phyloP scores from a whole-genome alignment of 345 rosid genomes.

The Odontarrhena argentea region DNA sequence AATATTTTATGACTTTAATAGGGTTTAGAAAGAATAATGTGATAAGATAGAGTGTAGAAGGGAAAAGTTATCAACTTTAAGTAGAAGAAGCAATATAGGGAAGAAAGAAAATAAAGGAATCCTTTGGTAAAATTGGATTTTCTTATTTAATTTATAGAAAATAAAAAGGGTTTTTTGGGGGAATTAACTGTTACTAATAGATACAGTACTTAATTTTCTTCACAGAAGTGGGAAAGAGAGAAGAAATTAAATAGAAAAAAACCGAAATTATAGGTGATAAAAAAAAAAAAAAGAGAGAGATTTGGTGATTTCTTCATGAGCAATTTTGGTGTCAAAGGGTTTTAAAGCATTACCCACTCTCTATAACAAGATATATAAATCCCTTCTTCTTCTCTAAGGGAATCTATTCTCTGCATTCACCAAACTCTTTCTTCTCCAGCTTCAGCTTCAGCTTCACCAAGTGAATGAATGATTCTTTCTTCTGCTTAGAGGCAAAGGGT shows the following conservation, averaged over 20 bases:
- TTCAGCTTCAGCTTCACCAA: conserved; percentile 35
- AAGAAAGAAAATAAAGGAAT: not conserved
- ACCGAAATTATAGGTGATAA: conserved; percentile 11
- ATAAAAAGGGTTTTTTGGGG: not conserved
- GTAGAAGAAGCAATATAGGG: conserved; percentile 22
- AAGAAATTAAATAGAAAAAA: conserved; percentile 29
- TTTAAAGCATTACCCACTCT: conserved; percentile 44
- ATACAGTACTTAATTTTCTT: not conserved
- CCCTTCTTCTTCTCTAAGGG: not conserved
- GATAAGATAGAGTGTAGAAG: conserved; percentile 25
- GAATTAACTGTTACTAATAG: not conserved
- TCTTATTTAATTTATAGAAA: conserved; percentile 7
- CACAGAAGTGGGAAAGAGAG: conserved; percentile 23
- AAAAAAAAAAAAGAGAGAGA: conserved; percentile 25
- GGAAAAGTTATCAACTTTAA: conserved; percentile 36
- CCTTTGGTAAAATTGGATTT: conserved; percentile 9
- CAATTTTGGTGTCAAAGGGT: conserved; percentile 36
- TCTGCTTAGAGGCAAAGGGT: conserved; percentile 50
- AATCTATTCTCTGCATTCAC: conserved; percentile 28
- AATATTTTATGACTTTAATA: conserved; percentile 6
- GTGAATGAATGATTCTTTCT: conserved; percentile 46
- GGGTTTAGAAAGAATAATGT: conserved; percentile 13
- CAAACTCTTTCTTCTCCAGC: conserved; percentile 2
- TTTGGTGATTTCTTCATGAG: conserved; percentile 51
- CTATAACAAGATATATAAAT: conserved; percentile 18